Percentiles rank a stretch among this genome's conserved stretches.
Conservation (phyloP, 2,329 filamentous ascomycete species). For the Sclerotinia sclerotiorum region DNA sequence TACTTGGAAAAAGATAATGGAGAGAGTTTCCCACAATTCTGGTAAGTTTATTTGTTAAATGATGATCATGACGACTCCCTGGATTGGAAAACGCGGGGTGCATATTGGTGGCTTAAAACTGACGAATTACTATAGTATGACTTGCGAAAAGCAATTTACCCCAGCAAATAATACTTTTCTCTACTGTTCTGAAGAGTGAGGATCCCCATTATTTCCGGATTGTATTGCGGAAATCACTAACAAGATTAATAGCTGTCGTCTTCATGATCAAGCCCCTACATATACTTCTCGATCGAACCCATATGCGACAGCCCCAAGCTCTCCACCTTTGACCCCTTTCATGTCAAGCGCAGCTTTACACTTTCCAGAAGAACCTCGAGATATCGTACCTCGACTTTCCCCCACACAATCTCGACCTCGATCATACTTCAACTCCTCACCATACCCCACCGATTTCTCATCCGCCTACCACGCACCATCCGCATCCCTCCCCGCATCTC, state of each 20-base stretch:
- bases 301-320: slow-evolving; percentile 31
- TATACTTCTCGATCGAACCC: slow-evolving; percentile 29
- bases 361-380: slow-evolving; percentile 52
- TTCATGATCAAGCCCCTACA: slow-evolving; percentile 35
- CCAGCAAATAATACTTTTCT: slow-evolving; percentile 56
- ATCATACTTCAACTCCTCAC: slow-evolving; percentile 54
- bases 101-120: slow-evolving; percentile 29
- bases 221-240: slow-evolving; percentile 1
- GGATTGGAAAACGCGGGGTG: slow-evolving; percentile 38
- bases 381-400: slow-evolving; percentile 64
- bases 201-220: slow-evolving; percentile 25
- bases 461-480: slow-evolving; percentile 41
- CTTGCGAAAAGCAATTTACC: slow-evolving; percentile 65
- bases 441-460: slow-evolving; percentile 25
- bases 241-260: slow-evolving; percentile 32
- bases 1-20: slow-evolving; percentile 48
- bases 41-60: slow-evolving; percentile 45
- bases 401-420: slow-evolving; percentile 59
- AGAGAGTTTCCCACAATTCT: slow-evolving; percentile 65
- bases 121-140: slow-evolving; percentile 52
- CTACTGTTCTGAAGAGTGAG: slow-evolving; percentile 65
- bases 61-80: background rate
- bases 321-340: slow-evolving; percentile 41
- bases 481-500: slow-evolving; percentile 43
- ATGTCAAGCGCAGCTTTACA: slow-evolving; percentile 44